Evolutionary conservation across 805 yeast genomes (phyloP).

Genomic region (Metschnikowia peoriensis): DNA sequence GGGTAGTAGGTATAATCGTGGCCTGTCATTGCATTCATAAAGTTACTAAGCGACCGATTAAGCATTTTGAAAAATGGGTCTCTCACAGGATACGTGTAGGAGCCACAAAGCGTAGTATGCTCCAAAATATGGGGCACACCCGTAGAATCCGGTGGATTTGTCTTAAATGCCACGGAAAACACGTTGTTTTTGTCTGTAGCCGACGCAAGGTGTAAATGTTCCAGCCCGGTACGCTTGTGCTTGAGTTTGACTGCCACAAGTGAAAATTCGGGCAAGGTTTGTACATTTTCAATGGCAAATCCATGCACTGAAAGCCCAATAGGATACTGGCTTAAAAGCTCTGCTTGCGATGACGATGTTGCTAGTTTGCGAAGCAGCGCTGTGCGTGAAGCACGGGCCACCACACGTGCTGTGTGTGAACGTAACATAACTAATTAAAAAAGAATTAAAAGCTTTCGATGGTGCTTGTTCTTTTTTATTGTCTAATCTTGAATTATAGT

Average conservation of each 20-base stretch:
- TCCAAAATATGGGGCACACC: conserved; percentile 97
- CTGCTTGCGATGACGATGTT: conserved; percentile 9
- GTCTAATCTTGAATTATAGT: background rate
- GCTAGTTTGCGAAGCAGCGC: conserved; percentile 6
- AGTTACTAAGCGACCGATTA: conserved; percentile 88
- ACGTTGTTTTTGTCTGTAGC: conserved; percentile 83
- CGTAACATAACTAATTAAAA: background rate
- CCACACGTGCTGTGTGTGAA: background rate
- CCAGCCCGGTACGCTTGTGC: conserved; percentile 69
- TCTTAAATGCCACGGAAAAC: conserved; percentile 84
- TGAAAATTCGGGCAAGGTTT: conserved; percentile 78
- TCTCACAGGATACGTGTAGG: conserved; percentile 84
- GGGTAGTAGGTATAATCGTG: conserved; percentile 95
- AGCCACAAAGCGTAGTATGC: conserved; percentile 95
- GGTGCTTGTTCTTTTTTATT: background rate
- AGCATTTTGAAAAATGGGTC: conserved; percentile 98
- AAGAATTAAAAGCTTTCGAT: too few relatives aligned
- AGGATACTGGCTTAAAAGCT: conserved; percentile 46
- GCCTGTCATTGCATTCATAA: conserved; percentile 99
- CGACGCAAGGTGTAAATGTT: conserved; percentile 80
- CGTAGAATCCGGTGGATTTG: conserved; percentile 91
- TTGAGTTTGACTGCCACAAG: conserved; percentile 71
- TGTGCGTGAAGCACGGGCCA: background rate
- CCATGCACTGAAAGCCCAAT: conserved; percentile 65
- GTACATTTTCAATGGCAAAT: conserved; percentile 59